phyloP scores from a whole-genome alignment of 2,329 filamentous ascomycete genomes.

The Albifimbria verrucaria region DNA sequence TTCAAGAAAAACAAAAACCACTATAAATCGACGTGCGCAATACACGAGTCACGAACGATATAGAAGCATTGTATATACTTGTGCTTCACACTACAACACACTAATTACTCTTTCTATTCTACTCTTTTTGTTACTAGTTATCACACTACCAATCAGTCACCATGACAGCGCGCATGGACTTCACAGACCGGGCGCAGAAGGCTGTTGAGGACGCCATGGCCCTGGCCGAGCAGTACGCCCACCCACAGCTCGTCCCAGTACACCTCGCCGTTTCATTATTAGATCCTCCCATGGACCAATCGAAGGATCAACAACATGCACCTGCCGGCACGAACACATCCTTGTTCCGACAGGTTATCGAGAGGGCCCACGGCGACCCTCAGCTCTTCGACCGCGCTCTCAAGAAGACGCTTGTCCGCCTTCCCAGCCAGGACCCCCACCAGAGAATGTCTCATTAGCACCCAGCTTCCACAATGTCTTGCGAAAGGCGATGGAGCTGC shows the following conservation, averaged over 20 bases:
- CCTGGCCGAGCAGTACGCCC: conserved; percentile 83
- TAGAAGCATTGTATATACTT: neutral
- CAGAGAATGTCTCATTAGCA: conserved; percentile 80
- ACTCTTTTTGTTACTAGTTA: conserved; percentile 2
- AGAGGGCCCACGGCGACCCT: conserved; percentile 88
- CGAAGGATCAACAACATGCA: conserved; percentile 79
- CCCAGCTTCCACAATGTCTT: conserved; percentile 80
- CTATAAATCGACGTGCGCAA: conserved; percentile 1
- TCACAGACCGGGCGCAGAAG: conserved; percentile 90
- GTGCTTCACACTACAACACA: neutral
- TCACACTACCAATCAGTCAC: conserved; percentile 20
- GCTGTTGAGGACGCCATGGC: conserved; percentile 85
- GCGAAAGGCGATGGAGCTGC: conserved; percentile 79
- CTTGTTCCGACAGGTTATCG: conserved; percentile 92
- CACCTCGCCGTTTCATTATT: conserved; percentile 84
- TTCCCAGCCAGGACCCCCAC: conserved; percentile 92
- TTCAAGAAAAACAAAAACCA: neutral
- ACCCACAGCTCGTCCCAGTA: conserved; percentile 85
- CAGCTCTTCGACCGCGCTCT: conserved; percentile 84
- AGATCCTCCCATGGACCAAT: conserved; percentile 70
- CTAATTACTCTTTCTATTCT: neutral
- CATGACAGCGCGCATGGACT: conserved; percentile 80
- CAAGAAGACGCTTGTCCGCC: conserved; percentile 86
- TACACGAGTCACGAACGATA: neutral
- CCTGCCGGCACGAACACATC: conserved; percentile 62